Evolutionary conservation across 768 basidiomycete species (phyloP), one percentile per base, ranked within the genome.

Genomic region (Termitomyces titanicus): DNA sequence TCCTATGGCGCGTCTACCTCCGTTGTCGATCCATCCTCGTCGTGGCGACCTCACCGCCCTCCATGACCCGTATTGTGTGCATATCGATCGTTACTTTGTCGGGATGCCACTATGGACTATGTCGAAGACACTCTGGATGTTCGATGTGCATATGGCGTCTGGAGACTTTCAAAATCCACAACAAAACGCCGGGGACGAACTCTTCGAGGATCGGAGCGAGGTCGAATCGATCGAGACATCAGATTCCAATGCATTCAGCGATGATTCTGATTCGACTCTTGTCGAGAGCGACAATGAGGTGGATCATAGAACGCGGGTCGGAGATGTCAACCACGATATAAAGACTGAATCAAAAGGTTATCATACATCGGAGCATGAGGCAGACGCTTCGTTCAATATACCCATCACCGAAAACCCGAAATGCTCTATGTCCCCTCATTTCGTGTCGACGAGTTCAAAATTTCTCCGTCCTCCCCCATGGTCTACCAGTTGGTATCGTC

Each of bases 21-120:
- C 76, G 9, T 57, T 78, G 53, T 73, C 74, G 8, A 69, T 79
- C 31, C 74, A 82, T 62, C 87, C 87, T n/a, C 78, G 87, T 2
- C 75, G 79, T 11, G 87, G 87, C 5, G 86, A 88, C 58, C 68
- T 89, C 24, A 65, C 73, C 0, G 75, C 83, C 2, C 67, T 88
- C 37, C 78, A 80, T 25, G 84, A 88, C 61, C 79, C 82, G 2
- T 81, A 80, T 62, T 76, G 76, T 47, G 74, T 71, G 56, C 72
- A 80, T 48, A 73, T 85, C 47, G 87, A 89, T 65, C 80, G 80
- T 11, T 81, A 72, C 58, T 85, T 88, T 61, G 76, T 76, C 55
- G 71, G 67, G 33, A 72, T 83, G 61, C 80, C 83, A 3, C 64
- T 82, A 45, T 87, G 85, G 81, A 88, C 86, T 18, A 81, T 88